Conservation (phyloP, 2,329 filamentous ascomycete genomes). For the Colletotrichum spinosum region DNA sequence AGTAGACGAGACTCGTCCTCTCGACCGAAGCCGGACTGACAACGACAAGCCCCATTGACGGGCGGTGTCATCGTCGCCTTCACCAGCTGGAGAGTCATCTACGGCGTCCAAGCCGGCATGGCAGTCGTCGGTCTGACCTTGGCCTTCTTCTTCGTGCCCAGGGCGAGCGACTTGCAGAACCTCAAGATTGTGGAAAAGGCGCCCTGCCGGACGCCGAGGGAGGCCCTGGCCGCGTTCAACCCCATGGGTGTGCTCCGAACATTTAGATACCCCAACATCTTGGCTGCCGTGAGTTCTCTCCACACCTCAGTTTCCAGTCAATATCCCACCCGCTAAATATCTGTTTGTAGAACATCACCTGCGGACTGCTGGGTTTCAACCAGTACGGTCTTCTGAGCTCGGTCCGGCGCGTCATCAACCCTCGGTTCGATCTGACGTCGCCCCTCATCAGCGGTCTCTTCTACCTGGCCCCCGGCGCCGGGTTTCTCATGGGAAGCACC, state of each 20-base stretch:
- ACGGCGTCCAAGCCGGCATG: slow-evolving; percentile 76
- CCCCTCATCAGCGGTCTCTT: slow-evolving; percentile 77
- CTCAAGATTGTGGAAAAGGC: slow-evolving; percentile 66
- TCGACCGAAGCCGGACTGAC: neutral
- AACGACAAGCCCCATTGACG: slow-evolving; percentile 23
- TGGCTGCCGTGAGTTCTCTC: slow-evolving; percentile 61
- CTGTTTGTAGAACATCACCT: slow-evolving; percentile 23
- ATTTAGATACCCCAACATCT: slow-evolving; percentile 73
- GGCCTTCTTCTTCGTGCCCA: slow-evolving; percentile 72
- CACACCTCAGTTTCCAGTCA: neutral
- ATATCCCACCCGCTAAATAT: neutral
- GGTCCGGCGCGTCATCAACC: slow-evolving; percentile 78
- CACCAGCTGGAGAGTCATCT: slow-evolving; percentile 75
- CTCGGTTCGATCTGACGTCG: slow-evolving; percentile 72
- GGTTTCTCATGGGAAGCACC: slow-evolving; percentile 75
- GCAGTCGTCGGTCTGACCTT: slow-evolving; percentile 65
- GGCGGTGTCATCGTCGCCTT: slow-evolving; percentile 78
- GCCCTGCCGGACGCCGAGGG: slow-evolving; percentile 25
- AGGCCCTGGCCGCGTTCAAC: slow-evolving; percentile 64
- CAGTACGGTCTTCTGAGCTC: slow-evolving; percentile 77
- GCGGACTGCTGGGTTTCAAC: slow-evolving; percentile 70
- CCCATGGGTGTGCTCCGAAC: slow-evolving; percentile 73
- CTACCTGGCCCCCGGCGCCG: slow-evolving; percentile 76
- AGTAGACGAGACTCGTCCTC: rapidly evolving
- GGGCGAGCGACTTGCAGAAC: slow-evolving; percentile 69